Percentiles rank a stretch among this genome's conserved stretches.
These are phyloP conservation scores for Amauroascus verrucosus DNA, from an alignment of 2,329 filamentous ascomycete genomes.

Conservation along the genomic window DNA sequence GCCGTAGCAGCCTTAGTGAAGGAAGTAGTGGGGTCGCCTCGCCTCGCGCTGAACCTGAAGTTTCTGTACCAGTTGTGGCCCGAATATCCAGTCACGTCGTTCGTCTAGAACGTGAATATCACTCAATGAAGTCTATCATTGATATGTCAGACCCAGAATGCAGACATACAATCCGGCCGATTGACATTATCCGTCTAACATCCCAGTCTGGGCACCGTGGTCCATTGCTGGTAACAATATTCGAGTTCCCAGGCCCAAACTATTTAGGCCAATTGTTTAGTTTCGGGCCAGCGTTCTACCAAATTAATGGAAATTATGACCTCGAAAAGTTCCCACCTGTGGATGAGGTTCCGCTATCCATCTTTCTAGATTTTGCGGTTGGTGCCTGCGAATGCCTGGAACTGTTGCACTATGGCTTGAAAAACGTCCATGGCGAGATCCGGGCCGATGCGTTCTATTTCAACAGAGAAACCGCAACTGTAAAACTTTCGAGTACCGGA, in stretches of 20 bases:
- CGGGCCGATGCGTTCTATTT: constrained; percentile 86
- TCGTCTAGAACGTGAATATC: constrained; percentile 76
- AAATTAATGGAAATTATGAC: constrained; percentile 41
- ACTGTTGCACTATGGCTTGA: constrained; percentile 78
- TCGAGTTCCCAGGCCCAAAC: constrained; percentile 66
- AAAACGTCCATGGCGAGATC: constrained; percentile 82
- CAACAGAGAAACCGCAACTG: constrained; percentile 56
- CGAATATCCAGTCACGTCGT: constrained; percentile 72
- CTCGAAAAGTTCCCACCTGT: constrained; percentile 40
- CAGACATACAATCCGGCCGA: constrained; percentile 65
- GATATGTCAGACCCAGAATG: constrained; percentile 61
- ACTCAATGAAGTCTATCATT: constrained; percentile 65
- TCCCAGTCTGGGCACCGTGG: constrained; percentile 58
- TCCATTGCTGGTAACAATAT: constrained; percentile 68
- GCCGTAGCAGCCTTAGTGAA: constrained; percentile 44
- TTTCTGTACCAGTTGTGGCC: constrained; percentile 59
- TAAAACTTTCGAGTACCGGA: constrained; percentile 76
- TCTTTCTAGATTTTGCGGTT: constrained; percentile 84
- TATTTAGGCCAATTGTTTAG: constrained; percentile 60
- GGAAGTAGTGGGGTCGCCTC: constrained; percentile 36
- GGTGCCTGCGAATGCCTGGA: constrained; percentile 79
- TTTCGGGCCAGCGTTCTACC: constrained; percentile 66
- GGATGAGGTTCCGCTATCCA: constrained; percentile 57
- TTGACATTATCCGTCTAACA: constrained; percentile 66
- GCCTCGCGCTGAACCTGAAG: constrained; percentile 32